Base-by-base conservation (phyloP, 495 filamentous ascomycete species). In the Polyplosphaeria fusca region DNA sequence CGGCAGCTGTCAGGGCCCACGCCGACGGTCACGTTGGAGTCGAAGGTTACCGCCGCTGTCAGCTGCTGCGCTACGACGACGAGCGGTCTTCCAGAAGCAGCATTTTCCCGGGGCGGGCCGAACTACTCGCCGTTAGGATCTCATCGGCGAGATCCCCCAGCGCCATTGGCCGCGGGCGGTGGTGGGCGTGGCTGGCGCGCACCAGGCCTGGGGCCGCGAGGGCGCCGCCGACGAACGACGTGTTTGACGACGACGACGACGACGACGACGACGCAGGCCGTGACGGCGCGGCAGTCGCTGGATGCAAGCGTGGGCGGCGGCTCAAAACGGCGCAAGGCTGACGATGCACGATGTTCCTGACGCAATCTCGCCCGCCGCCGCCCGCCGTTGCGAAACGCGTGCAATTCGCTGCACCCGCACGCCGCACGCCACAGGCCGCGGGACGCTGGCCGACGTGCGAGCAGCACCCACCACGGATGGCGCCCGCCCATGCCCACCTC, bases 31-130 rank as follows among this genome's bases (percentile, higher is more conserved):
- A 61, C 57, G 62, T 61, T 61, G 51, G 27, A 38, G 52, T 53
- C 35, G 42, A 38, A 49, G 43, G 54, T 53, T 58, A 51, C 55
- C 30, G 52, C 57, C 18, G 41, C 49, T 60, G 57, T 60, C 62
- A 61, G 43, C 52, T 39, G 52, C 37, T 48, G 52, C 40, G 25
- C 51, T 44, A 32, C 48, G 3, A 39, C 39, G 3, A 19, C 37
- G 7, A 12, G 26, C 22, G 49, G 41, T 48, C 55, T 66, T 66
- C 63, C 48, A 62, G 63, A 66, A 65, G 47, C 52, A 54, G 52
- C 52, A 54, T 54, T 62, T 47, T 59, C 28, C 63, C 63, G 63
- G 63, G 46, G 58, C 63, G 63, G 58, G 63, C 63, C 63, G 63
- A 59, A 54, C 40, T 43, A 38, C 47, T 61, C 38, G 47, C 62